Percentiles rank a stretch among this genome's conserved stretches.
Evolutionary conservation across 441 rosid species (phyloP).

Genomic region (Jatropha multifida): DNA sequence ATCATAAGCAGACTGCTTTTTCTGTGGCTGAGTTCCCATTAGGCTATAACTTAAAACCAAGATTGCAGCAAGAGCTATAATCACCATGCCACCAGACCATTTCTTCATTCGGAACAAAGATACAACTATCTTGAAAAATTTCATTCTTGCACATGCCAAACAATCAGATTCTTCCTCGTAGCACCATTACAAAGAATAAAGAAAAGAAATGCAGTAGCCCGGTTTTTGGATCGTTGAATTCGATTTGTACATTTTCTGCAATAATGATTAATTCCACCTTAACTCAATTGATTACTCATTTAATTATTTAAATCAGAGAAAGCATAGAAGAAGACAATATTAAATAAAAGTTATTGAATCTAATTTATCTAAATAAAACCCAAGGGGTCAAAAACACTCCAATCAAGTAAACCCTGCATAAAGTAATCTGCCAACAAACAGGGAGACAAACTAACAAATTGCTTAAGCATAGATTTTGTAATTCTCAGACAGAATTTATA

Average conservation of each 20-base stretch:
- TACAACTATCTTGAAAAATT: slow-evolving; percentile 30
- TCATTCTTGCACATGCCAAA: slow-evolving; percentile 19
- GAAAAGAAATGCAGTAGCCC: neutral
- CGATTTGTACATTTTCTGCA: slow-evolving; percentile 2
- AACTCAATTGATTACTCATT: neutral
- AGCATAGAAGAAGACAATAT: neutral
- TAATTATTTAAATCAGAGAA: neutral
- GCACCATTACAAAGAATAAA: neutral
- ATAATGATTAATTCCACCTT: neutral
- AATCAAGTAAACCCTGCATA: neutral
- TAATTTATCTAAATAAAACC: neutral
- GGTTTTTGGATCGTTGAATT: slow-evolving; percentile 6
- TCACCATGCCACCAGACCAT: slow-evolving; percentile 68
- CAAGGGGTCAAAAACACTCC: neutral
- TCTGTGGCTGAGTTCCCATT: slow-evolving; percentile 35
- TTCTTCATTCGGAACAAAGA: slow-evolving; percentile 54
- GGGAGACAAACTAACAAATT: neutral
- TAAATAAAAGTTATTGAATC: neutral
- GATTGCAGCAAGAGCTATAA: slow-evolving; percentile 52
- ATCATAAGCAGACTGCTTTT: slow-evolving; percentile 51
- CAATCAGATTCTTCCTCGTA: slow-evolving; percentile 2
- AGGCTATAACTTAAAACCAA: slow-evolving; percentile 51
- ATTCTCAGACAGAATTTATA: neutral
- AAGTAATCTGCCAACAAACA: neutral
- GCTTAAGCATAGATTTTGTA: neutral